Evolutionary conservation across 2,329 filamentous ascomycete species (phyloP), one percentile per base, ranked within the genome.

Genomic region (Teratosphaeria gauchensis): DNA sequence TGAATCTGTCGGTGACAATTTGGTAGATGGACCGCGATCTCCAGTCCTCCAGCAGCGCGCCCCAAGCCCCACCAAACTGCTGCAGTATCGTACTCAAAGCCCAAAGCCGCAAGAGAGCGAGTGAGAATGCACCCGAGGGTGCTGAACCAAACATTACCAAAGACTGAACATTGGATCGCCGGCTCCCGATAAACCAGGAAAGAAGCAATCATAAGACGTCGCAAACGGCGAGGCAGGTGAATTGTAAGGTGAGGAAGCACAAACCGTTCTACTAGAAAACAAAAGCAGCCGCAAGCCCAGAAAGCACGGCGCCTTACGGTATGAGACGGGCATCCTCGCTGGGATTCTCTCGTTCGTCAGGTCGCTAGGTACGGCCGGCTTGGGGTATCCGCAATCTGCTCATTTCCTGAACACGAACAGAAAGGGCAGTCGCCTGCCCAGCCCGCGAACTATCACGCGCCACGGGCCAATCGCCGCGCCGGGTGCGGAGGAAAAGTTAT

Each of bases 1-100:
- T 81, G 59, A 82, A 77, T 1, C 82, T 79, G 65, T 84, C 82
- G 3, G 82, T 83, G 64, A 85, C 70, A 42, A 80, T 77, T 71
- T 84, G 82, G 68, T 84, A 84, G 58, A 84, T 83, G 52, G 78
- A 82, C 58, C 78, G 77, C 30, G 75, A 73, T 66, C 80, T 81
- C 81, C 81, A 84, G 35, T 74, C 42, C 42, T 48, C 42, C 42
- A 48, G 6, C 16, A 8, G n/a, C 16, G 42, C 42, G 42, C 42
- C 16, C 42, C n/a, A 19, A 11, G 7, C 19, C 16, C 42, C 3
- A 24, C 42, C 42, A 48, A 21, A 21, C 42, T 19, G 42, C n/a
- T 48, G 16, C n/a, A 5, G n/a, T 19, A 48, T 48, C 16, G 42
- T 19, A 21, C n/a, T 48, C 16, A 48, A 48, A 19, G 19, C 19